Conservation (phyloP, 106 monocot species). For the Platanthera guangdongensis region DNA sequence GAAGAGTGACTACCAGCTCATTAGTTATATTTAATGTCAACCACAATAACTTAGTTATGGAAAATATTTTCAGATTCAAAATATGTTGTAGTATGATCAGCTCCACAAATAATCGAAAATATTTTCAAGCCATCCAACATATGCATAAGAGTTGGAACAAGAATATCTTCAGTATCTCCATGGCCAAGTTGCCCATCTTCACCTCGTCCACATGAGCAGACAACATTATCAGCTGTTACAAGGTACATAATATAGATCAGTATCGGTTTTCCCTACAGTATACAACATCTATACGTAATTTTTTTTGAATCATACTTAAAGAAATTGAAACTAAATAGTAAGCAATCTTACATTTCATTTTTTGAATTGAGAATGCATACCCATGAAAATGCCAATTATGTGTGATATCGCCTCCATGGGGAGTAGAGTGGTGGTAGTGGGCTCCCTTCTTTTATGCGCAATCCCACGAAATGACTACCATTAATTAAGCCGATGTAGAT, state of each 20-base stretch:
- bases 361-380: too few relatives aligned
- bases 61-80: constrained; percentile 37
- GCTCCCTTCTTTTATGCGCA: too few relatives aligned
- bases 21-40: neutral
- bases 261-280: neutral
- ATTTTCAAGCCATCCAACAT: constrained; percentile 42
- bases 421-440: too few relatives aligned
- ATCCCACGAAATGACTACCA: too few relatives aligned
- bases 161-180: constrained; percentile 79
- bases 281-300: neutral
- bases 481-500: too few relatives aligned
- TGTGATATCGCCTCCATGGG: too few relatives aligned
- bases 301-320: neutral
- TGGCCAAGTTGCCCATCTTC: constrained; percentile 96
- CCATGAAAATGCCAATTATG: too few relatives aligned
- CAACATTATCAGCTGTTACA: constrained; percentile 47
- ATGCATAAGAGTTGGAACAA: constrained; percentile 52
- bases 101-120: constrained; percentile 68
- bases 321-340: too few relatives aligned
- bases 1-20: neutral
- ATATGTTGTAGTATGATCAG: constrained; percentile 84
- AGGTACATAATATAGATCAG: neutral
- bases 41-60: neutral
- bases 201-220: constrained; percentile 88
- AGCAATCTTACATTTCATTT: too few relatives aligned